Percentiles rank a stretch among this genome's conserved stretches.
These are phyloP conservation scores for Lactarius pseudohatsudake DNA, from an alignment of 768 basidiomycete species.

Conservation along the genomic window DNA sequence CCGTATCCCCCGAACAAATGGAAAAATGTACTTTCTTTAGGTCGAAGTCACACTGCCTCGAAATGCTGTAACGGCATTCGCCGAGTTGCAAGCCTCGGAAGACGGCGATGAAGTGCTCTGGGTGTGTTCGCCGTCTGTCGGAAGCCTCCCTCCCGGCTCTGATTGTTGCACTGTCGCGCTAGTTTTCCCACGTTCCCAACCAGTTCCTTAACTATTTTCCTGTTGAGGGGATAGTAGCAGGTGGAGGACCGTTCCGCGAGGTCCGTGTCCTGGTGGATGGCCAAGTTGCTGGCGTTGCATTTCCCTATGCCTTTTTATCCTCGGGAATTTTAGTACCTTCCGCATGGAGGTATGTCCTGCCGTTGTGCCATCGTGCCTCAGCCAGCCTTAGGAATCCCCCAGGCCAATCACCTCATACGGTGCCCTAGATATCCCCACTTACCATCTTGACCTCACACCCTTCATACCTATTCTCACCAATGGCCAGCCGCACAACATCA, in stretches of 20 bases:
- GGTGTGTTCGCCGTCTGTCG: constrained; percentile 42
- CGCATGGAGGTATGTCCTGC: constrained; percentile 53
- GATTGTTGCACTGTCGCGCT: neutral
- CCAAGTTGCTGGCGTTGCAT: constrained; percentile 52
- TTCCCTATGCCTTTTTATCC: constrained; percentile 46
- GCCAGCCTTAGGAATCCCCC: neutral
- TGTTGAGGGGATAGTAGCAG: no score
- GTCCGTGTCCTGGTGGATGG: constrained; percentile 62
- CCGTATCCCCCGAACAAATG: neutral
- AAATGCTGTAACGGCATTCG: constrained; percentile 65
- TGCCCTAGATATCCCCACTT: neutral
- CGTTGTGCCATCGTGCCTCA: neutral
- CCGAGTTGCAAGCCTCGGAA: constrained; percentile 70
- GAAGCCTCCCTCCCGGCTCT: no score
- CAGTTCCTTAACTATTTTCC: constrained; percentile 51
- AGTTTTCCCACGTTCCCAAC: constrained; percentile 71
- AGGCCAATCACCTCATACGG: constrained; percentile 52
- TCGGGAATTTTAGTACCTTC: neutral
- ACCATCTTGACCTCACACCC: neutral
- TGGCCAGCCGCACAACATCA: constrained; percentile 56
- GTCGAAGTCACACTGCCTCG: constrained; percentile 66
- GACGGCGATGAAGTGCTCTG: constrained; percentile 73
- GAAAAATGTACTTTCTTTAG: constrained; percentile 36
- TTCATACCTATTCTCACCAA: neutral
- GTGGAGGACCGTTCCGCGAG: constrained; percentile 60